Evolutionary conservation across 2,329 filamentous ascomycete species (phyloP).

Genomic region (Ascochyta clinopodiicola): DNA sequence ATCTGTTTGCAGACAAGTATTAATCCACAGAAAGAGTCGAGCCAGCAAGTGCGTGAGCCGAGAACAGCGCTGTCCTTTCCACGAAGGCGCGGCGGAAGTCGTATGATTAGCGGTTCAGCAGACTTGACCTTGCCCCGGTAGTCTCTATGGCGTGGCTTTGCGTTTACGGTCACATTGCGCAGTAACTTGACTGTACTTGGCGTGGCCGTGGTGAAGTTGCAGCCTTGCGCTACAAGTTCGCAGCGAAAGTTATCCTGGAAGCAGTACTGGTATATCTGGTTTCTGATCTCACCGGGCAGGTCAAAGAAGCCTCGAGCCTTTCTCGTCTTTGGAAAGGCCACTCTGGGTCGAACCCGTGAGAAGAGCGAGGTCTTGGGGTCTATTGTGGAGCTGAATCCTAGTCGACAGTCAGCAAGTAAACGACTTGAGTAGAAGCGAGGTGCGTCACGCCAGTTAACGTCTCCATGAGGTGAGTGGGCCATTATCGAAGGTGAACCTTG

Average conservation of each 20-base stretch:
- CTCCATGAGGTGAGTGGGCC: not conserved
- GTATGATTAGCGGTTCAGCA: constrained; percentile 12
- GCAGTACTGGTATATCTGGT: constrained; percentile 54
- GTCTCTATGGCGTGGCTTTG: not conserved
- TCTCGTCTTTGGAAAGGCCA: constrained; percentile 10
- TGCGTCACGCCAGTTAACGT: constrained; percentile 2
- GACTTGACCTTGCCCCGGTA: not conserved
- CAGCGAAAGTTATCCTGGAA: constrained; percentile 36
- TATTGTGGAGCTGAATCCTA: constrained; percentile 19
- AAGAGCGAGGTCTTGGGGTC: constrained; percentile 19
- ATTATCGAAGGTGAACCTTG: not conserved
- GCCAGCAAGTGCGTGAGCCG: constrained; percentile 38
- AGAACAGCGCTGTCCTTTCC: constrained; percentile 27
- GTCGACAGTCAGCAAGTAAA: not conserved
- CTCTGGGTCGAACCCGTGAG: constrained; percentile 17
- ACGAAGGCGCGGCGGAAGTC: constrained; percentile 25
- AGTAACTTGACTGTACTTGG: constrained; percentile 22
- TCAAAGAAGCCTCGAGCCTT: constrained; percentile 38
- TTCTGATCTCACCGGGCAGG: constrained; percentile 59
- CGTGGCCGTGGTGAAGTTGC: not conserved
- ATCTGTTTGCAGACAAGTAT: constrained; percentile 40
- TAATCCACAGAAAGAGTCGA: constrained; percentile 34
- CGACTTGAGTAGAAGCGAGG: not conserved
- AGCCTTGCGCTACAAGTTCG: constrained; percentile 27
- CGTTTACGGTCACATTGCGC: not conserved